Base-by-base conservation (phyloP, 805 yeast species). In the Schwanniomyces polymorphus region DNA sequence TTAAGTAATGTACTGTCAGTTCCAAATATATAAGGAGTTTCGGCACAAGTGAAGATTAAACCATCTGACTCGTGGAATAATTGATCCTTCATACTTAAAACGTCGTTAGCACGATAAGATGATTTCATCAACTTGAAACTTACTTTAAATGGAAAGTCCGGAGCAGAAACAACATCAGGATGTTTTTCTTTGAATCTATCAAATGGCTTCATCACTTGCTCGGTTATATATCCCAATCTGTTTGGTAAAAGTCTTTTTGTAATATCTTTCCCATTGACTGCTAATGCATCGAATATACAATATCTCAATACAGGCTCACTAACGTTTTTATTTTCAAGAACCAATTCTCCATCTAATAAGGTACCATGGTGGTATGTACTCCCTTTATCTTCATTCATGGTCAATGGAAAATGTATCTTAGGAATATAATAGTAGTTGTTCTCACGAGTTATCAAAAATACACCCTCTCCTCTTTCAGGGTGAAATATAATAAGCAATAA, bases 31-130 rank as follows among this genome's bases (percentile, higher is more conserved):
- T 94, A 94, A 0, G 97, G 95, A 1, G 92, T 81, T 44, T 83
- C 89, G 38, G 95, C 86, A 53, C 96, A 89, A 1, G 99, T 94
- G 65, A 91, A 88, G 50, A 94, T 89, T 25, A 94, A 76, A 0
- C 99, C 99, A 69, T 94, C 99, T 3, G 94, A 84, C 48, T 88
- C 86, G 67, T 94, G 97, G 21, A 89, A 88, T 42, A 92, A 74
- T 43, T 81, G 77, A 38, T 84, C 83, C 65, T 89, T 75, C 57
- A 82, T 84, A 31, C 83, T 74, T 46, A 91, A 84, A 8, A 92
- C 90, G 58, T 83, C 85, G 31, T 81, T 79, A 10, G 95, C 80
- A 45, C 86, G 86, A 61, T 86, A 89, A 7, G 96, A 79, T 52
- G 84, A 81, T 38, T 88, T 84, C 97, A 94, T 92, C 55, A 86